Evolutionary conservation across 2,329 filamentous ascomycete species (phyloP).

Genomic region (Endoconidiophora polonica): DNA sequence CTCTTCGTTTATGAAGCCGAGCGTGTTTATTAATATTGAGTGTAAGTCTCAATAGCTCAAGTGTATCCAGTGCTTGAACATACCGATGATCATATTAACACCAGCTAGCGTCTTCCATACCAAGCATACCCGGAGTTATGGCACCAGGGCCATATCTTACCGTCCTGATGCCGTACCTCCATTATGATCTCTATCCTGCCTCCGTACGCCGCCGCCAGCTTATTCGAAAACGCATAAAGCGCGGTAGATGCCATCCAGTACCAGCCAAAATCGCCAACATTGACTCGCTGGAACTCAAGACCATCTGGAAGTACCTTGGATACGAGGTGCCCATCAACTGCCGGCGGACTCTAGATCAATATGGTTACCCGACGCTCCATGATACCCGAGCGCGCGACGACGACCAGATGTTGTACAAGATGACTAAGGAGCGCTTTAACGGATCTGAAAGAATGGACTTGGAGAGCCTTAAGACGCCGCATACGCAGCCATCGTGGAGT

Average conservation of each 20-base stretch:
- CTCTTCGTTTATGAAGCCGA: constrained; percentile 31
- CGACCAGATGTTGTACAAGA: constrained; percentile 51
- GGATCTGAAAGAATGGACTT: not conserved
- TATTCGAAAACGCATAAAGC: constrained; percentile 32
- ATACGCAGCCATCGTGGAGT: constrained; percentile 1
- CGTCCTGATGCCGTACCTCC: constrained; percentile 41
- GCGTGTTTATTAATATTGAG: constrained; percentile 12
- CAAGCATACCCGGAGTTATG: not conserved
- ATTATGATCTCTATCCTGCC: constrained; percentile 46
- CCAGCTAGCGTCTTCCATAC: not conserved
- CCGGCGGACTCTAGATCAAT: constrained; percentile 46
- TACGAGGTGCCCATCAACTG: constrained; percentile 45
- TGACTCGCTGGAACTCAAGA: constrained; percentile 38
- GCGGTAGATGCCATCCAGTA: constrained; percentile 39
- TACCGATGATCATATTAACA: not conserved
- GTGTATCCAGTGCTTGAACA: not conserved
- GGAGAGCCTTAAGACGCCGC: constrained; percentile 1
- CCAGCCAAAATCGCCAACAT: constrained; percentile 36
- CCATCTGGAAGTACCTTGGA: constrained; percentile 47
- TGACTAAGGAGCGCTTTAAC: constrained; percentile 33
- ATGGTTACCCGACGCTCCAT: constrained; percentile 41
- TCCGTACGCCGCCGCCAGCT: constrained; percentile 39
- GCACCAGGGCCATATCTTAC: constrained; percentile 23
- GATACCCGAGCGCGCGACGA: constrained; percentile 45
- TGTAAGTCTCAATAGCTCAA: not conserved